Percentiles rank a stretch among this genome's conserved stretches.
These are phyloP conservation scores for Sphaerosporella brunnea DNA, from an alignment of 495 filamentous ascomycete species.

Conservation along the genomic window DNA sequence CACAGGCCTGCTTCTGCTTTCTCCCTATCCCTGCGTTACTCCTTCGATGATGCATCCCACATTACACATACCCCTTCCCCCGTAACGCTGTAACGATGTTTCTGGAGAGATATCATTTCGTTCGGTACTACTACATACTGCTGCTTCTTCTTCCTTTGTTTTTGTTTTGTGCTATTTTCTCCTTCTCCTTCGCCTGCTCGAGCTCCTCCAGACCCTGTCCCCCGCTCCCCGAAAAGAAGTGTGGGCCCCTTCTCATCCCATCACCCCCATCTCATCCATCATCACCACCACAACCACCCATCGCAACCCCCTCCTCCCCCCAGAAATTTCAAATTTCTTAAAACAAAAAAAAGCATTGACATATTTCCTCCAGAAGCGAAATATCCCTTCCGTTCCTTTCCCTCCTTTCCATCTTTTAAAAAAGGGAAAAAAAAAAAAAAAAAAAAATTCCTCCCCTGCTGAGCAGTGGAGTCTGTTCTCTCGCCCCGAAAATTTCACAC, in stretches of 20 bases:
- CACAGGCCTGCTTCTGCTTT: no score
- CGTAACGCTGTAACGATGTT: not conserved
- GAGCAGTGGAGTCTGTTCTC: constrained; percentile 3
- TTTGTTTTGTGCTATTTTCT: not conserved
- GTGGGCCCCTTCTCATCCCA: constrained; percentile 5
- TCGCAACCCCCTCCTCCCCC: no score
- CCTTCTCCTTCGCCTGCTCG: not conserved
- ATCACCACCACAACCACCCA: not conserved
- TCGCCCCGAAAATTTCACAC: constrained; percentile 1
- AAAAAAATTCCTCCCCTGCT: constrained; percentile 3
- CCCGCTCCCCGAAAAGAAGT: no score
- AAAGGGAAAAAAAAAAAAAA: no score
- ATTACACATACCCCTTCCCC: not conserved
- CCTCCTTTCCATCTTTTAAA: no score
- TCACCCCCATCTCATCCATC: constrained; percentile 2
- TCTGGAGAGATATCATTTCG: not conserved
- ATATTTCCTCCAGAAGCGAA: no score
- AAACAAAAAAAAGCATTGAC: no score
- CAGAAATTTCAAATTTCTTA: no score
- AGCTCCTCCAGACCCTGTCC: not conserved
- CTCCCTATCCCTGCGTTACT: not conserved
- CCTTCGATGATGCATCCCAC: not conserved
- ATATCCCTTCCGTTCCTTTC: no score
- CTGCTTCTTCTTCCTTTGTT: no score
- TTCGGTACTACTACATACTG: not conserved